These are phyloP conservation scores for Pythium sukuiense DNA, from an alignment of 352 stramenopile species.

Conservation along the genomic window DNA sequence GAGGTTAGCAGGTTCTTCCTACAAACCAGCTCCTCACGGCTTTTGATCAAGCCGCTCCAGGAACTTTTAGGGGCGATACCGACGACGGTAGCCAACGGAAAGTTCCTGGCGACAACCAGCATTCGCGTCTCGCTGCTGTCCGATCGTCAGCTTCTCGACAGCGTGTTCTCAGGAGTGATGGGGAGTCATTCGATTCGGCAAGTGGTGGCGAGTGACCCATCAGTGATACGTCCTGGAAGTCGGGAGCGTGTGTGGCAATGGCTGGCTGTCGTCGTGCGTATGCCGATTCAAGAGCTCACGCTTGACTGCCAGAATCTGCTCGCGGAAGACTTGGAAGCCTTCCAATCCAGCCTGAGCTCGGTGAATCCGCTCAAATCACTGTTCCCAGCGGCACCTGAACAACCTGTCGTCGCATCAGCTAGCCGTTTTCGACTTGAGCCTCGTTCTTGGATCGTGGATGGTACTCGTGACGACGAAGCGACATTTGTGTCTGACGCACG, in stretches of 20 bases:
- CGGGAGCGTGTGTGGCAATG: neutral
- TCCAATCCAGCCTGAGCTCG: neutral
- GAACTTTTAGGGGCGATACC: neutral
- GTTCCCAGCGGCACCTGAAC: neutral
- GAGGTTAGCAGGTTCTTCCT: neutral
- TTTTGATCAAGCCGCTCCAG: neutral
- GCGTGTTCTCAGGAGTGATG: neutral
- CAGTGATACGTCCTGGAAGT: neutral
- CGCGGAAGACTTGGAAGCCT: neutral
- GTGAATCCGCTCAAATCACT: neutral
- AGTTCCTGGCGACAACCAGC: neutral
- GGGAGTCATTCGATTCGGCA: neutral
- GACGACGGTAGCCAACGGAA: no score
- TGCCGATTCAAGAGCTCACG: neutral
- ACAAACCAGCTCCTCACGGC: no score
- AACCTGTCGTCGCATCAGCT: neutral
- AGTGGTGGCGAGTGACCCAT: neutral
- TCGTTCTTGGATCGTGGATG: neutral
- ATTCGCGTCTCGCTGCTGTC: neutral
- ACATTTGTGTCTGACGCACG: neutral
- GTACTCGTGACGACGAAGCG: neutral
- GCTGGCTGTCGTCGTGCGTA: neutral
- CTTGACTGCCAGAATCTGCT: slow-evolving; percentile 1
- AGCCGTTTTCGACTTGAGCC: neutral
- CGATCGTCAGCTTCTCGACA: neutral